These are phyloP conservation scores for Glebionis coronaria DNA, from an alignment of 129 eudicot species.

Conservation along the genomic window DNA sequence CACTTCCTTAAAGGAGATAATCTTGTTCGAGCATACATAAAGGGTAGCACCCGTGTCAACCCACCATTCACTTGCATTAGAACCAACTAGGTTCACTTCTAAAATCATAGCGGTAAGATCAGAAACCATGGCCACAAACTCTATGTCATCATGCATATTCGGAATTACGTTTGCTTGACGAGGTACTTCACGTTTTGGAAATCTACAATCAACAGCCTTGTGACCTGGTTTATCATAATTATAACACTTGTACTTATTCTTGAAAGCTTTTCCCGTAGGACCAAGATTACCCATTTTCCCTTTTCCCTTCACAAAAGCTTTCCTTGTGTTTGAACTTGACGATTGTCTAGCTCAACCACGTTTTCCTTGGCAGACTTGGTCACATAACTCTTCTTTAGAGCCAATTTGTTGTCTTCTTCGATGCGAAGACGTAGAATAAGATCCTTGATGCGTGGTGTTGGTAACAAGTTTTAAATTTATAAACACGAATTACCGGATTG, in stretches of 20 bases:
- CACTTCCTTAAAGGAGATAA: background rate
- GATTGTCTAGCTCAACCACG: background rate
- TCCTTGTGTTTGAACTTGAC: background rate
- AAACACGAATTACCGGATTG: too few relatives aligned
- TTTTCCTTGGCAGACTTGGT: background rate
- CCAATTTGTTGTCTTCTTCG: background rate
- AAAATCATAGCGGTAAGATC: too few relatives aligned
- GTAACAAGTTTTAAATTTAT: too few relatives aligned
- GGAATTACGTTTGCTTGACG: background rate
- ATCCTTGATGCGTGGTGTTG: too few relatives aligned
- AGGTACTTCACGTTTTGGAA: background rate
- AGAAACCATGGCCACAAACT: background rate
- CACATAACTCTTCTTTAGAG: background rate
- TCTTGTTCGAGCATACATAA: too few relatives aligned
- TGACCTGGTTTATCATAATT: background rate
- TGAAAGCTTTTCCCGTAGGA: background rate
- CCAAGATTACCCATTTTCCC: background rate
- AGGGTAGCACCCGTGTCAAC: too few relatives aligned
- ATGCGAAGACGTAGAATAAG: background rate
- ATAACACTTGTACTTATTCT: background rate
- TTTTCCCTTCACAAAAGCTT: background rate
- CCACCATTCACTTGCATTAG: too few relatives aligned
- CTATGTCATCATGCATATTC: too few relatives aligned
- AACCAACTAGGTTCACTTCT: too few relatives aligned
- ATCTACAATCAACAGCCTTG: background rate